A percentile compares a stretch with the other conserved stretches of the same genome.
Evolutionary conservation across 331 rosid genomes (phyloP).

Genomic region (Pyracantha coccinea): DNA sequence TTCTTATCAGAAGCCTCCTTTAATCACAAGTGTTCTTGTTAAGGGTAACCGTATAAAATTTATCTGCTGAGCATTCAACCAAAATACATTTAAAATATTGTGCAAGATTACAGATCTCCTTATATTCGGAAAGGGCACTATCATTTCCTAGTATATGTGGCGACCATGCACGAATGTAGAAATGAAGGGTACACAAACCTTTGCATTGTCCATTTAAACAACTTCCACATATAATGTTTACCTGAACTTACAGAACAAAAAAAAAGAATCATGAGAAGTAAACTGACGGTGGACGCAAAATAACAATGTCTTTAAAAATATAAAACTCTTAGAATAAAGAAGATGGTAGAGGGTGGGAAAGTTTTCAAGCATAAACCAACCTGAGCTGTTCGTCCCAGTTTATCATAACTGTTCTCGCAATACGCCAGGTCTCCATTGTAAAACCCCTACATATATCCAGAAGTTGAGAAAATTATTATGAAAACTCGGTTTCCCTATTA

Average conservation of each 20-base stretch:
- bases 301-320: background rate
- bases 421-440: slow-evolving; percentile 70
- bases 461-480: slow-evolving; percentile 7
- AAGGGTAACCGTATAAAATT: background rate
- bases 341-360: background rate
- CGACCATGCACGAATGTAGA: background rate
- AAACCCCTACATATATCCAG: slow-evolving; percentile 46
- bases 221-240: slow-evolving; percentile 71
- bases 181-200: slow-evolving; percentile 41
- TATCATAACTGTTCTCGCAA: slow-evolving; percentile 73
- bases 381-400: slow-evolving; percentile 95
- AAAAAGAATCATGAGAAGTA: slow-evolving; percentile 15
- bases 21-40: background rate
- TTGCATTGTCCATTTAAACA: slow-evolving; percentile 70
- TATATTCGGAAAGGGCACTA: background rate
- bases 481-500: background rate
- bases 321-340: slow-evolving; percentile 1
- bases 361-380: slow-evolving; percentile 35
- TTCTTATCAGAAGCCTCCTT: background rate
- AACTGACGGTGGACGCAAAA: background rate
- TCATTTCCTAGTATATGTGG: background rate
- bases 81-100: background rate
- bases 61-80: background rate
- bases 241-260: slow-evolving; percentile 46
- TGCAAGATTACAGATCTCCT: background rate